A percentile compares a stretch with the other conserved stretches of the same genome.
These are phyloP conservation scores for Conidiobolus incongruus DNA, from an alignment of 371 early-diverging fungal species.

Conservation along the genomic window DNA sequence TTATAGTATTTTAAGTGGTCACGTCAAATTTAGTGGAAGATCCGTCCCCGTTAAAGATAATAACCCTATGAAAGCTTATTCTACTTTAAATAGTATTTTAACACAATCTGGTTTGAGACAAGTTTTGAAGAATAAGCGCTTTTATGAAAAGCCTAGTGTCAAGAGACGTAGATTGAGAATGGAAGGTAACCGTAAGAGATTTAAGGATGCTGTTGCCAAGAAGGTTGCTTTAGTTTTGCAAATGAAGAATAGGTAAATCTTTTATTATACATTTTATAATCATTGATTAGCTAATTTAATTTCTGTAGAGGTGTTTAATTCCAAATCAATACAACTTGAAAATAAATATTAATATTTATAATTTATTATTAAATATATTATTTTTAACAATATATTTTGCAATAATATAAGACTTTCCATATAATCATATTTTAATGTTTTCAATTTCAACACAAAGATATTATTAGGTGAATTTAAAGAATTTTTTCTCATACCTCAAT, in stretches of 20 bases:
- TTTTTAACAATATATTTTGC: too few relatives aligned
- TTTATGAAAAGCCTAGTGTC: conserved; percentile 28
- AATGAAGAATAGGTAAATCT: conserved; percentile 28
- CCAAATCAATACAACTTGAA: too few relatives aligned
- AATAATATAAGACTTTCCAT: too few relatives aligned
- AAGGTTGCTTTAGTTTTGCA: conserved; percentile 32
- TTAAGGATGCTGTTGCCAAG: conserved; percentile 23
- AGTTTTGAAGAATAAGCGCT: conserved; percentile 16
- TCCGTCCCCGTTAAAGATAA: conserved; percentile 14
- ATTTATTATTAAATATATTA: too few relatives aligned
- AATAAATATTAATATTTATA: too few relatives aligned
- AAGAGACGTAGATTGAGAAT: conserved; percentile 21
- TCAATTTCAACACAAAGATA: too few relatives aligned
- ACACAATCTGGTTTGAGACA: conserved; percentile 18
- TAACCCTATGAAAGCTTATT: conserved; percentile 18
- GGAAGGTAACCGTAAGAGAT: conserved; percentile 19
- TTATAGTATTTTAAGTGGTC: too few relatives aligned
- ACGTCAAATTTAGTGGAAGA: conserved; percentile 13
- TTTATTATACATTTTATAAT: background rate
- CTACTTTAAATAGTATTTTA: conserved; percentile 16
- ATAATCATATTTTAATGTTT: too few relatives aligned
- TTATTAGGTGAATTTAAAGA: too few relatives aligned
- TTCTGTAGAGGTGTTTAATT: too few relatives aligned
- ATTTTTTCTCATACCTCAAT: too few relatives aligned
- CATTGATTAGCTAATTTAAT: too few relatives aligned